Conservation (phyloP, 306 rosid genomes). For the Quercus cerris region DNA sequence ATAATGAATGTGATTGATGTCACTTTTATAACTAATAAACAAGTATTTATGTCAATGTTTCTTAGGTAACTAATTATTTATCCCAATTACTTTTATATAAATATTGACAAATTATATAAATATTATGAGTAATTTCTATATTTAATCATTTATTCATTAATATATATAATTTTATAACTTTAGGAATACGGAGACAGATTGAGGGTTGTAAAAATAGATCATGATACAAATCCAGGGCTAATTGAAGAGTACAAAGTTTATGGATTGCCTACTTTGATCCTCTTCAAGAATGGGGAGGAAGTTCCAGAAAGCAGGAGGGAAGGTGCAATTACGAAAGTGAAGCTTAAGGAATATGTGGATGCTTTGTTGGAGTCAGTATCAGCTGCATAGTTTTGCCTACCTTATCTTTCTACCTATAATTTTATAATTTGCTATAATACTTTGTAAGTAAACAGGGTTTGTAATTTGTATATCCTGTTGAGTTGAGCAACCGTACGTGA, state of each 20-base stretch:
- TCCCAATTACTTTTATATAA: no score
- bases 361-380: constrained; percentile 58
- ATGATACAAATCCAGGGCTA: constrained; percentile 70
- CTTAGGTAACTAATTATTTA: no score
- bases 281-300: constrained; percentile 73
- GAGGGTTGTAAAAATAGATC: constrained; percentile 75
- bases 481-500: no score
- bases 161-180: not conserved
- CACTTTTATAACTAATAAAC: no score
- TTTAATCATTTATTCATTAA: not conserved
- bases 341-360: constrained; percentile 69
- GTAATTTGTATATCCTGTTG: no score
- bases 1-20: no score
- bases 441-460: no score
- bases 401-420: no score
- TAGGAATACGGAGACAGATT: constrained; percentile 80
- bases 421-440: no score
- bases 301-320: constrained; percentile 82
- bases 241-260: constrained; percentile 75
- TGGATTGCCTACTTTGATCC: constrained; percentile 74
- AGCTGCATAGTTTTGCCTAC: constrained; percentile 35
- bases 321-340: constrained; percentile 78
- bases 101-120: no score
- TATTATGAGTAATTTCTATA: not conserved
- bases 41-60: no score